A percentile compares a stretch with the other conserved stretches of the same genome.
Conservation (phyloP, 768 basidiomycete species). For the Rhizopogon vulgaris region DNA sequence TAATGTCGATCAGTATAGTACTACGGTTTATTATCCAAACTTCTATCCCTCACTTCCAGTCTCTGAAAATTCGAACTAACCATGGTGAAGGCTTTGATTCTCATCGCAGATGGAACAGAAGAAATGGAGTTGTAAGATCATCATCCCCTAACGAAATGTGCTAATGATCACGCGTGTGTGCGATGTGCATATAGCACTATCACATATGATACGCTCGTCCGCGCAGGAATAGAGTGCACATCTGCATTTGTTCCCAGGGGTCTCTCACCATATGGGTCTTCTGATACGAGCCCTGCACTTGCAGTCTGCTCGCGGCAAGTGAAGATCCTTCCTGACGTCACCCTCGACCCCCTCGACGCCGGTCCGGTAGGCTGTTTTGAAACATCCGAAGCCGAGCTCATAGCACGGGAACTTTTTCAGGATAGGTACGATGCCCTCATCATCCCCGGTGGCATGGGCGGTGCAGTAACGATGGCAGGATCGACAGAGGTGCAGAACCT, state of each 20-base stretch:
- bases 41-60: not conserved
- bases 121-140: slow-evolving; percentile 81
- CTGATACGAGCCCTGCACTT: slow-evolving; percentile 34
- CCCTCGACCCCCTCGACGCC: slow-evolving; percentile 38
- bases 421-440: slow-evolving; percentile 63
- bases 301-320: slow-evolving; percentile 70
- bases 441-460: slow-evolving; percentile 74
- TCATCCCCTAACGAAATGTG: not conserved
- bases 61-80: not conserved
- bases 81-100: slow-evolving; percentile 45
- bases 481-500: slow-evolving; percentile 55
- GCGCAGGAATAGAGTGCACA: slow-evolving; percentile 59
- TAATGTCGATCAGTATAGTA: no score
- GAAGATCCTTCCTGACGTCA: slow-evolving; percentile 61
- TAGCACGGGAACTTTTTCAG: slow-evolving; percentile 25
- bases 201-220: slow-evolving; percentile 75
- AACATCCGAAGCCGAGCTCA: not conserved
- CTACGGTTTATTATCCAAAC: not conserved
- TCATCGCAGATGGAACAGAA: slow-evolving; percentile 80
- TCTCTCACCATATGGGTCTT: slow-evolving; percentile 17
- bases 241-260: slow-evolving; percentile 58
- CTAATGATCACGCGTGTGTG: not conserved
- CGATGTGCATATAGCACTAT: slow-evolving; percentile 48
- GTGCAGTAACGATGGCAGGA: slow-evolving; percentile 66
- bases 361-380: slow-evolving; percentile 36